phyloP scores from a whole-genome alignment of 352 stramenopile species.

The Pythium pectinolyticum region DNA sequence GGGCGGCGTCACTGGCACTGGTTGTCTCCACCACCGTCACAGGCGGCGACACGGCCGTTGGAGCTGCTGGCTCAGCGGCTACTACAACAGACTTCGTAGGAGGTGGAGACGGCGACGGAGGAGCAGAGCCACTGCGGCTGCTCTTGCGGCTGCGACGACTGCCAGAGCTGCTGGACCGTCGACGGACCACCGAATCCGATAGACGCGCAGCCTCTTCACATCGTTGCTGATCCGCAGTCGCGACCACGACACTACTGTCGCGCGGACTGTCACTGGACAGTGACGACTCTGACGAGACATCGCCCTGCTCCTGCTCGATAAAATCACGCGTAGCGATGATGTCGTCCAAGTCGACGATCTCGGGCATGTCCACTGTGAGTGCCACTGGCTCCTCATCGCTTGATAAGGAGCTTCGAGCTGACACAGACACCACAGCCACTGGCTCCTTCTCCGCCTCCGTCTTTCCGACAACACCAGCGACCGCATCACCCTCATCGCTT shows the following conservation, averaged over 20 bases:
- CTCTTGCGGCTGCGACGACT: constrained; percentile 2
- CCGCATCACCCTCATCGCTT: not conserved
- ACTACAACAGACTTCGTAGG: no score
- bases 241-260: constrained; percentile 1
- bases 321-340: constrained; percentile 11
- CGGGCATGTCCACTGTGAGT: not conserved
- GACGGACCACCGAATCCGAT: not conserved
- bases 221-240: no score
- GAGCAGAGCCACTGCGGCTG: constrained; percentile 1
- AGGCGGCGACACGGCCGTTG: not conserved
- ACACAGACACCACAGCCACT: not conserved
- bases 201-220: no score
- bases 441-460: no score
- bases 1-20: no score
- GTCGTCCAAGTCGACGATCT: not conserved
- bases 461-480: not conserved
- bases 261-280: constrained; percentile 19
- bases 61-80: not conserved
- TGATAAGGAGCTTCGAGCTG: constrained; percentile 7
- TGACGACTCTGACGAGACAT: constrained; percentile 10
- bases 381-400: not conserved
- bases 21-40: no score
- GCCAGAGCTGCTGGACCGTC: not conserved
- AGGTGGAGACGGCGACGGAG: not conserved
- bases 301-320: not conserved